A percentile compares a stretch with the other conserved stretches of the same genome.
These are phyloP conservation scores for Neospora caninum DNA, from an alignment of 169 alveolate genomes.

Conservation along the genomic window DNA sequence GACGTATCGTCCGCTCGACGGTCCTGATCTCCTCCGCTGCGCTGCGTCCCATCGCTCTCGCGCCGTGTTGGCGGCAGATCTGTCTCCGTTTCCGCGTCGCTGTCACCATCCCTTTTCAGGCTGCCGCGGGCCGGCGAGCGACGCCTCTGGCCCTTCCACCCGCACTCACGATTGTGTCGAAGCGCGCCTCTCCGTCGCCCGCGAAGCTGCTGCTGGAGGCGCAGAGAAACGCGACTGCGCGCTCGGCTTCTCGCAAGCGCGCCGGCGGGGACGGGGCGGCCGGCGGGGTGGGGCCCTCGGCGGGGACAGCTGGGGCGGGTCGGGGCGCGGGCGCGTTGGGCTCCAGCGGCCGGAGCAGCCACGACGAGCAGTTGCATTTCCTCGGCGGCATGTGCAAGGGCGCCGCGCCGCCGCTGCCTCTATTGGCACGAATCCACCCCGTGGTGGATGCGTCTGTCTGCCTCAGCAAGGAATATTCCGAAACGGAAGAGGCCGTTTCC, in stretches of 20 bases:
- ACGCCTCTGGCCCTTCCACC: slow-evolving; percentile 40
- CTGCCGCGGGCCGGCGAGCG: slow-evolving; percentile 53
- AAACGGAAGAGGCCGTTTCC: neutral
- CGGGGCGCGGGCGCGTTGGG: neutral
- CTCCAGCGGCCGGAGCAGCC: neutral
- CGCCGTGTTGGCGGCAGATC: too few species aligned
- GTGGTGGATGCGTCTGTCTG: slow-evolving; percentile 30
- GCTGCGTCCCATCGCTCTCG: too few species aligned
- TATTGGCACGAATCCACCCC: slow-evolving; percentile 19
- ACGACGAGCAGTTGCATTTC: slow-evolving; percentile 5
- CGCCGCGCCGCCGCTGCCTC: slow-evolving; percentile 51
- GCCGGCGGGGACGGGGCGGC: neutral
- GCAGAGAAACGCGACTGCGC: neutral
- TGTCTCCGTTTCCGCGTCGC: too few species aligned
- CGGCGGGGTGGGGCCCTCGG: neutral
- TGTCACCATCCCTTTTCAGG: neutral
- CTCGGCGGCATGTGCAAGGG: slow-evolving; percentile 57
- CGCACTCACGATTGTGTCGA: neutral
- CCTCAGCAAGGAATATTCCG: neutral
- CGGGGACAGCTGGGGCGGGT: neutral
- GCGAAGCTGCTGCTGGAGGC: slow-evolving; percentile 5
- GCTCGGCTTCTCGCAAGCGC: neutral
- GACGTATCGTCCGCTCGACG: too few species aligned
- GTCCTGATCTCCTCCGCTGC: too few species aligned
- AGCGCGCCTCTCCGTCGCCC: neutral